These are phyloP conservation scores for Malassezia equina DNA, from an alignment of 1,284 basidiomycete species.

Conservation along the genomic window DNA sequence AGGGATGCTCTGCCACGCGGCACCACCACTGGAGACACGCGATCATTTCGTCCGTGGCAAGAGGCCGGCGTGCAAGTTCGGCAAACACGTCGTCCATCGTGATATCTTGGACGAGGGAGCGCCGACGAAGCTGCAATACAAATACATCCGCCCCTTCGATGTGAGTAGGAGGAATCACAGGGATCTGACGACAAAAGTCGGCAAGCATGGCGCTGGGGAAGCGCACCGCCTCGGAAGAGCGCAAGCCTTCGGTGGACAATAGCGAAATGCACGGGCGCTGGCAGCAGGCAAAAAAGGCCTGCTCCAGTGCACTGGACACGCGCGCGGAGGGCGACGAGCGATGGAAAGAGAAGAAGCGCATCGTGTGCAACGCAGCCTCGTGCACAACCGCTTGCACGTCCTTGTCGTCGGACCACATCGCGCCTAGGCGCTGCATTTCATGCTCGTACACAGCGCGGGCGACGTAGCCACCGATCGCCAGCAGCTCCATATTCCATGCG, in stretches of 20 bases:
- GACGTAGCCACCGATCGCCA: slow-evolving; percentile 57
- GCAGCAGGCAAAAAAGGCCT: slow-evolving; percentile 67
- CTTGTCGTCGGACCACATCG: slow-evolving; percentile 50
- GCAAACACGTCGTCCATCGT: slow-evolving; percentile 73
- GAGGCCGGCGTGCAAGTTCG: slow-evolving; percentile 65
- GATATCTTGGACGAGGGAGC: slow-evolving; percentile 68
- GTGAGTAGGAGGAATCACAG: slow-evolving; percentile 63
- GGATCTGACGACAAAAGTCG: slow-evolving; percentile 68
- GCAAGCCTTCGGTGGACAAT: slow-evolving; percentile 69
- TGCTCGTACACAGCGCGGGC: slow-evolving; percentile 75
- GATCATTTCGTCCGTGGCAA: slow-evolving; percentile 65
- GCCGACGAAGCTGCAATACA: slow-evolving; percentile 59
- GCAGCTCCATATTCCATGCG: slow-evolving; percentile 38
- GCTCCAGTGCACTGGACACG: slow-evolving; percentile 69
- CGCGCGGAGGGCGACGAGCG: slow-evolving; percentile 75
- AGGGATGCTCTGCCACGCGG: slow-evolving; percentile 52
- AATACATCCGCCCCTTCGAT: slow-evolving; percentile 59
- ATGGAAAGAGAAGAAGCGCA: slow-evolving; percentile 52
- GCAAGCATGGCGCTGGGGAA: slow-evolving; percentile 66
- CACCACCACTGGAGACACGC: slow-evolving; percentile 87
- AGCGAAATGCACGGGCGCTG: slow-evolving; percentile 57
- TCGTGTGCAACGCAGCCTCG: slow-evolving; percentile 63
- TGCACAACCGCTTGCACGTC: slow-evolving; percentile 37
- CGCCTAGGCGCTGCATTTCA: slow-evolving; percentile 56
- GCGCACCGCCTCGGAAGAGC: slow-evolving; percentile 62